Percentiles rank a stretch among this genome's conserved stretches.
phyloP scores from a whole-genome alignment of 805 yeast species.

The Lipomyces oligophaga region DNA sequence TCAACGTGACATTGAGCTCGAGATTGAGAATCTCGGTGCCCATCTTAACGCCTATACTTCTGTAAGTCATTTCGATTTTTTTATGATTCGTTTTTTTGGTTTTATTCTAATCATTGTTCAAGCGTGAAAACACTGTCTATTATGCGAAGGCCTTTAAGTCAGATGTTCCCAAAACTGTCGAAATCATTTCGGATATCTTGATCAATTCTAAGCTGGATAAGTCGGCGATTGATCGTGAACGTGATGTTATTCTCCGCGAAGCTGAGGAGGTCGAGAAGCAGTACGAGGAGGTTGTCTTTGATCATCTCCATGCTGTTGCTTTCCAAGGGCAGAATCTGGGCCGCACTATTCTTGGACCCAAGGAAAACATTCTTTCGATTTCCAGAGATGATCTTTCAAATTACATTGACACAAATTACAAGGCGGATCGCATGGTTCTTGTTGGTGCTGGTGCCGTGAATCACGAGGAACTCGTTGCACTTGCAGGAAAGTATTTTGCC shows the following conservation, averaged over 20 bases:
- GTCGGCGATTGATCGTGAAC: slow-evolving; percentile 86
- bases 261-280: slow-evolving; percentile 96
- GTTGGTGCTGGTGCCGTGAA: slow-evolving; percentile 91
- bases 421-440: slow-evolving; percentile 96
- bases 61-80: slow-evolving; percentile 6
- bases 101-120: background rate
- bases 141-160: slow-evolving; percentile 81
- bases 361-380: slow-evolving; percentile 78
- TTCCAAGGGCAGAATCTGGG: slow-evolving; percentile 91
- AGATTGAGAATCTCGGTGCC: slow-evolving; percentile 93
- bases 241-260: slow-evolving; percentile 94
- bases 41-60: slow-evolving; percentile 98
- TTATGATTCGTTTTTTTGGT: background rate
- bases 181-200: slow-evolving; percentile 82
- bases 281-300: slow-evolving; percentile 98
- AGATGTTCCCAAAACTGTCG: slow-evolving; percentile 82
- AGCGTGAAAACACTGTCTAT: slow-evolving; percentile 91
- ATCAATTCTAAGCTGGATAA: slow-evolving; percentile 80
- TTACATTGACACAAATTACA: slow-evolving; percentile 81
- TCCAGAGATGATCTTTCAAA: slow-evolving; percentile 68
- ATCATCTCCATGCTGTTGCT: slow-evolving; percentile 89
- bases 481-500: slow-evolving; percentile 71
- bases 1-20: slow-evolving; percentile 80
- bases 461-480: slow-evolving; percentile 73
- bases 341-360: slow-evolving; percentile 93